These are phyloP conservation scores for Podospora pseudocomata DNA, from an alignment of 495 filamentous ascomycete species.

Conservation along the genomic window DNA sequence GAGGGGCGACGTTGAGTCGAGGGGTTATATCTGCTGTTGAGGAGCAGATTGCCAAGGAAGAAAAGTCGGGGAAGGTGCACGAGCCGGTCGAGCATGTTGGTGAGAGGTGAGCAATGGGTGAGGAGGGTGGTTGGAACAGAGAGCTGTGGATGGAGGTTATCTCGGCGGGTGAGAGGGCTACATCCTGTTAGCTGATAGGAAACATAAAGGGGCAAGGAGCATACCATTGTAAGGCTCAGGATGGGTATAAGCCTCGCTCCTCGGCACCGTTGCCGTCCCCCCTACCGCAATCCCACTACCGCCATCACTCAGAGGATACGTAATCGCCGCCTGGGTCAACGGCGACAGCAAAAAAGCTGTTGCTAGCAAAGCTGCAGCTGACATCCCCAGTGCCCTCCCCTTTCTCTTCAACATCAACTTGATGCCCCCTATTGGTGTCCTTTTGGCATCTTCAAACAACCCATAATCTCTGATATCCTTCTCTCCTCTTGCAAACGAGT, in stretches of 20 bases:
- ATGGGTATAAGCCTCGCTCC: slow-evolving; percentile 26
- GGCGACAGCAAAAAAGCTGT: slow-evolving; percentile 41
- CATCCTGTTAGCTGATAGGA: background rate
- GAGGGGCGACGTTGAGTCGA: slow-evolving; percentile 23
- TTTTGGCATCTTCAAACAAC: slow-evolving; percentile 43
- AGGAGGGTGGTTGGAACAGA: slow-evolving; percentile 34
- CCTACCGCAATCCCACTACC: slow-evolving; percentile 4
- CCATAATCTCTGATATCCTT: slow-evolving; percentile 43
- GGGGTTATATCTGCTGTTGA: slow-evolving; percentile 37
- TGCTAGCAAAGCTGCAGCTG: slow-evolving; percentile 41
- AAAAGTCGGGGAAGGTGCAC: slow-evolving; percentile 43
- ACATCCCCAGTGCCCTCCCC: slow-evolving; percentile 40
- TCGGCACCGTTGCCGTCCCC: slow-evolving; percentile 16
- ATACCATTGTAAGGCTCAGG: slow-evolving; percentile 22
- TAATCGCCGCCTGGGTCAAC: slow-evolving; percentile 46
- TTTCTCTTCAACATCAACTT: slow-evolving; percentile 32
- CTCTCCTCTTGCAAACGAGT: slow-evolving; percentile 40
- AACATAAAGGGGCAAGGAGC: slow-evolving; percentile 21
- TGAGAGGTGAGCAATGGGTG: slow-evolving; percentile 13
- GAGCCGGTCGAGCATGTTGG: slow-evolving; percentile 43
- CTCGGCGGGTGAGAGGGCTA: slow-evolving; percentile 28
- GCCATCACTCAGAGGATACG: slow-evolving; percentile 26
- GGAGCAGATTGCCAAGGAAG: slow-evolving; percentile 46
- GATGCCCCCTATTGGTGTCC: slow-evolving; percentile 37
- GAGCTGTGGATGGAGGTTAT: slow-evolving; percentile 41